These are phyloP conservation scores for Coemansia sp. DNA, from an alignment of 192 early-diverging fungal genomes.

Conservation along the genomic window DNA sequence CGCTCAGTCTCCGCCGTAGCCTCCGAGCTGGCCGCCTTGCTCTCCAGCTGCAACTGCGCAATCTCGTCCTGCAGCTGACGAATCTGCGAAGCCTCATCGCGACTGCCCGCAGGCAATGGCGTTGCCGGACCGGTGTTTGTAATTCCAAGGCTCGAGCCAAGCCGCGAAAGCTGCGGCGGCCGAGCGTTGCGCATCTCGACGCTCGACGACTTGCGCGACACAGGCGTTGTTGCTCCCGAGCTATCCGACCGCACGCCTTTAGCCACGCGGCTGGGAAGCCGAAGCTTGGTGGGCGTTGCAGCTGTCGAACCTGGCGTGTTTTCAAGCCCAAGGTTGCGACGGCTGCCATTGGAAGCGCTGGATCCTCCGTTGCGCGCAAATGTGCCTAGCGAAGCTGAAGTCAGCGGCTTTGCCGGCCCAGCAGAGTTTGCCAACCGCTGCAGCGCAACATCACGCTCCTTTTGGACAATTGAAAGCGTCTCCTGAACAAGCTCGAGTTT, in stretches of 20 bases:
- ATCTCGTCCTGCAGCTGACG: conserved; percentile 28
- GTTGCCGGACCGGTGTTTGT: neutral
- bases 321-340: conserved; percentile 23
- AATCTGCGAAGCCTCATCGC: conserved; percentile 1
- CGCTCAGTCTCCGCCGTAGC: conserved; percentile 28
- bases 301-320: neutral
- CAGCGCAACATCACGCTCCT: conserved; percentile 45
- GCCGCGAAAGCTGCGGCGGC: conserved; percentile 9
- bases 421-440: conserved; percentile 33
- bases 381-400: neutral
- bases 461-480: conserved; percentile 38
- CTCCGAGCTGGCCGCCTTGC: conserved; percentile 8
- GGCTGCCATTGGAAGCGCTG: neutral
- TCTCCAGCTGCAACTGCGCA: conserved; percentile 18
- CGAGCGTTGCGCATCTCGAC: conserved; percentile 8
- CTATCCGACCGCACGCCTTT: conserved; percentile 12
- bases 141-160: conserved; percentile 12
- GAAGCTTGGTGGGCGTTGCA: conserved; percentile 35
- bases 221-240: conserved; percentile 5
- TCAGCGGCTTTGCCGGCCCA: neutral
- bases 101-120: neutral
- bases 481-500: conserved; percentile 46
- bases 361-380: neutral
- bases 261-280: conserved; percentile 28
- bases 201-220: conserved; percentile 16